phyloP scores from a whole-genome alignment of 2,329 filamentous ascomycete species.

The Lizonia empirigonia region DNA sequence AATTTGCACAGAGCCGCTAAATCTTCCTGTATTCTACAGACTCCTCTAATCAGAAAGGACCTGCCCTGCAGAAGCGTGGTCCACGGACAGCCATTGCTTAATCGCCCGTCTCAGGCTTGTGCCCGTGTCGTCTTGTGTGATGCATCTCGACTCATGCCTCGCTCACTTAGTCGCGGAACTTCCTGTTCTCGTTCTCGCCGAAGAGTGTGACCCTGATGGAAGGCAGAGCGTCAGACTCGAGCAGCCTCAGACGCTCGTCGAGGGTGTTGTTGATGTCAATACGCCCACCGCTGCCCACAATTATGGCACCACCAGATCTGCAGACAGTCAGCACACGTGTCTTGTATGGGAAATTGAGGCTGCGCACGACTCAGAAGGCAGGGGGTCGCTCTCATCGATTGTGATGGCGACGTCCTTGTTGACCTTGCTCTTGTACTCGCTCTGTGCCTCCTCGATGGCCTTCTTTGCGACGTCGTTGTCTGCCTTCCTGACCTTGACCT shows the following conservation, averaged over 20 bases:
- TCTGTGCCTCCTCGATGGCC: constrained; percentile 75
- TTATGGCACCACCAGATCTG: constrained; percentile 81
- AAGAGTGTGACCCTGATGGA: constrained; percentile 86
- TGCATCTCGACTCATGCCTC: neutral
- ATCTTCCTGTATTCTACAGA: constrained; percentile 19
- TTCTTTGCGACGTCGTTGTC: constrained; percentile 78
- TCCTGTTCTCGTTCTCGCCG: constrained; percentile 92
- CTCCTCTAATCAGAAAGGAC: constrained; percentile 7
- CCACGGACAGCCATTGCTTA: neutral
- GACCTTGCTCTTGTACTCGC: constrained; percentile 82
- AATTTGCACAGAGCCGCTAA: constrained; percentile 18
- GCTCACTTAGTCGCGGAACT: constrained; percentile 81
- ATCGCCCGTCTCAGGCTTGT: neutral
- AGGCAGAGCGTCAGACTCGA: constrained; percentile 84
- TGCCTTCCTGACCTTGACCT: constrained; percentile 76
- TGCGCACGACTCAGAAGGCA: constrained; percentile 82
- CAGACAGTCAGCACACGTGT: constrained; percentile 13
- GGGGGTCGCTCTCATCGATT: constrained; percentile 77
- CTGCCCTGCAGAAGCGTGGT: neutral
- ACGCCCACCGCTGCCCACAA: constrained; percentile 84
- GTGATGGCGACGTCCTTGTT: constrained; percentile 71
- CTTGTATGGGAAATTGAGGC: neutral
- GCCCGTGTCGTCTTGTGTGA: constrained; percentile 2
- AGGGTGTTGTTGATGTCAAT: constrained; percentile 99
- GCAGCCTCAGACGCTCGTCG: constrained; percentile 83